Evolutionary conservation across 2,329 filamentous ascomycete species (phyloP).

Genomic region (Fusarium verrucosum): DNA sequence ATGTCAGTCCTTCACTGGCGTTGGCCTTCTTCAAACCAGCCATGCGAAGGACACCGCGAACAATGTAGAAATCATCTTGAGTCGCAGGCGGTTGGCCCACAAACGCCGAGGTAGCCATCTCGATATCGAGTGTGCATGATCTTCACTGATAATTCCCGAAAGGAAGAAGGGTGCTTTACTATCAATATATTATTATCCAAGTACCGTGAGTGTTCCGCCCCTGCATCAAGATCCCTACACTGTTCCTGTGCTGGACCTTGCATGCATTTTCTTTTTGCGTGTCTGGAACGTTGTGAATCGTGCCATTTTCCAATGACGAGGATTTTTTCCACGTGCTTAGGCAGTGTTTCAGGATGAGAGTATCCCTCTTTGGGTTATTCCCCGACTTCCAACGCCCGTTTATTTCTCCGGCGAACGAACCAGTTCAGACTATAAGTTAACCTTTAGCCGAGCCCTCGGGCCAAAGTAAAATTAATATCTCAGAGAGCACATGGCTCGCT

Average conservation of each 20-base stretch:
- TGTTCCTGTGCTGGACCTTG: not conserved
- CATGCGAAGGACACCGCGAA: conserved; percentile 13
- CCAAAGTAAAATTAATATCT: not conserved
- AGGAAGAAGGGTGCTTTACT: not conserved
- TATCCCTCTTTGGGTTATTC: not conserved
- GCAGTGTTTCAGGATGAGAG: not conserved
- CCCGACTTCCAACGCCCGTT: not conserved
- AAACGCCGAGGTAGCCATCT: conserved; percentile 7
- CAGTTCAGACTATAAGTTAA: not conserved
- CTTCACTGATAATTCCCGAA: not conserved
- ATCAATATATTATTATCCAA: not conserved
- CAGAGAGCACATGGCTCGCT: not conserved
- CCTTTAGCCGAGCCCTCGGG: no score
- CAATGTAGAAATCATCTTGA: conserved; percentile 9
- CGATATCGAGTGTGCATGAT: not conserved
- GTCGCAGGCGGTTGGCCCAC: conserved; percentile 16
- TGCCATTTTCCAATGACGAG: not conserved
- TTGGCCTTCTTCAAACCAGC: conserved; percentile 12
- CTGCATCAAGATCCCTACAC: not conserved
- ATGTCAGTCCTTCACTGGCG: conserved; percentile 7
- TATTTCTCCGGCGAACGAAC: not conserved
- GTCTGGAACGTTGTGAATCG: not conserved
- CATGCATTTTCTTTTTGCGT: not conserved
- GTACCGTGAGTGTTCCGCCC: not conserved
- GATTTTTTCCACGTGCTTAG: not conserved